Conservation (phyloP, 768 basidiomycete genomes). For the Pisolithus albus region DNA sequence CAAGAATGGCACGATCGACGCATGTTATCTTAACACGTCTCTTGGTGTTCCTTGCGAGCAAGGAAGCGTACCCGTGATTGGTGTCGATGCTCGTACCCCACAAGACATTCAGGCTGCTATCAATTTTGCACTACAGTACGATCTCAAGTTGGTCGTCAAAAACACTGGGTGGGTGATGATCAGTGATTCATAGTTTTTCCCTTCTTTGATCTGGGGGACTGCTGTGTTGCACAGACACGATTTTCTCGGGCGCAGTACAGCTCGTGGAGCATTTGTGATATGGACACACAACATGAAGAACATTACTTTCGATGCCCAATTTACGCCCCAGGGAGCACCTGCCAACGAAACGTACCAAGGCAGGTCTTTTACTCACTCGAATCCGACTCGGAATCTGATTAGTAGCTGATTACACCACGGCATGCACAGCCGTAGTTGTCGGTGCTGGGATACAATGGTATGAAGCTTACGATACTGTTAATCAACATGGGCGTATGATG, state of each 20-base stretch:
- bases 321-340: slow-evolving; percentile 28
- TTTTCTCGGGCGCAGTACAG: slow-evolving; percentile 34
- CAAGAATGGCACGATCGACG: slow-evolving; percentile 41
- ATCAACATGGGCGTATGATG: slow-evolving; percentile 34
- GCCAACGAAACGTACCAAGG: slow-evolving; percentile 14
- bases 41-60: slow-evolving; percentile 16
- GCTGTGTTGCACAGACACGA: slow-evolving; percentile 25
- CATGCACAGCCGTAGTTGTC: slow-evolving; percentile 21
- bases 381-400: background rate
- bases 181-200: background rate
- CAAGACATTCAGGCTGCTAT: slow-evolving; percentile 17
- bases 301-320: slow-evolving; percentile 26
- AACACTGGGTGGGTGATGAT: slow-evolving; percentile 13
- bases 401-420: slow-evolving; percentile 8
- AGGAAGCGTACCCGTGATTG: slow-evolving; percentile 15
- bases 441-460: slow-evolving; percentile 42
- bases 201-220: background rate
- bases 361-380: slow-evolving; percentile 1
- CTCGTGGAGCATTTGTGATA: slow-evolving; percentile 31
- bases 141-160: slow-evolving; percentile 18
- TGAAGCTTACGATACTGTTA: slow-evolving; percentile 35
- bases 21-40: slow-evolving; percentile 27
- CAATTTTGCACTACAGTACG: slow-evolving; percentile 12
- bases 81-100: slow-evolving; percentile 16
- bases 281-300: slow-evolving; percentile 39